Base-by-base conservation (phyloP, 108 stramenopile species). In the Cyclotella cryptica region DNA sequence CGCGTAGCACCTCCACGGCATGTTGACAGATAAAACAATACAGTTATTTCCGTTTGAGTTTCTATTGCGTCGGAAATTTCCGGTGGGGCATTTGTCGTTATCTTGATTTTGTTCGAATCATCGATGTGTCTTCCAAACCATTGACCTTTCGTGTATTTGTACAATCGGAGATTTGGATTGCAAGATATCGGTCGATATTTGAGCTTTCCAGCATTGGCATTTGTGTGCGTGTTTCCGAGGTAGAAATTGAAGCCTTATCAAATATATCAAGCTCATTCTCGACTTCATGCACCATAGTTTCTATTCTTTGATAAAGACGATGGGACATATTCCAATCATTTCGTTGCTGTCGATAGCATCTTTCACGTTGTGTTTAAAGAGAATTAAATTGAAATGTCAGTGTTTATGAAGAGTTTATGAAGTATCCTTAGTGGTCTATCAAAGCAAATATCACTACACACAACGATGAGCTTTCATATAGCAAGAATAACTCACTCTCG, bases 71-170 rank as follows among this genome's bases (percentile, higher is more conserved):
- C 73, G 11, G n/a, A 28, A 39, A 44, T 35, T 13, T 46, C 17
- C 28, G 42, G 59, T 24, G 72, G 69, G 15, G 55, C 24, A 29
- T 53, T 30, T 2, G 42, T 30, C 24, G 71, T 49, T 28, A 49
- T 55, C 12, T 64, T 71, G 27, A 91, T 69, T 24, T 73, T 63
- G 59, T 90, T 71, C 43, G 83, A 74, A 28, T 79, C 96, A 67
- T 97, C 96, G 27, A 94, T 77, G 65, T 97, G 96, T 53, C 73
- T 91, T 28, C 96, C 96, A 78, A 97, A 97, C 28, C 89, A 75
- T 73, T 92, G 91, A 10, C 93, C 94, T 64, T 84, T 84, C 10
- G 70, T 71, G 63, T 97, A 97, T 35, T 86, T 88, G 79, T 97
- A 97, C 39, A 97, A 40, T 22, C 96, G 84, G 22, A 97, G 66